Evolutionary conservation across 177 flowering plant species (phyloP).

Genomic region (Telopea speciosissima): DNA sequence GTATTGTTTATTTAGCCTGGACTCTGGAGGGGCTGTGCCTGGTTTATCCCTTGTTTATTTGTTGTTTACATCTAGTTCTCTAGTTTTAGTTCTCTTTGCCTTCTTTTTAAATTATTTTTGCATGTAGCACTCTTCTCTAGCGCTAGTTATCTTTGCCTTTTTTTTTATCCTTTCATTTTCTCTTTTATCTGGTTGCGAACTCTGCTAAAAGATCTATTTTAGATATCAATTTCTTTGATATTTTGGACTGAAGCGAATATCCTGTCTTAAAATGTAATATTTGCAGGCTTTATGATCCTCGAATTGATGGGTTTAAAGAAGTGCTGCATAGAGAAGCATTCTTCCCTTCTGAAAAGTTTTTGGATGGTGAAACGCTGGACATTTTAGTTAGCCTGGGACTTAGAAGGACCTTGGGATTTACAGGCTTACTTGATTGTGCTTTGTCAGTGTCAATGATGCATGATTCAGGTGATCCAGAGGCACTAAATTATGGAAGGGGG

Average conservation of each 20-base stretch:
- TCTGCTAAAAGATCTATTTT: background rate
- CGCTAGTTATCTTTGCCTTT: too few relatives aligned
- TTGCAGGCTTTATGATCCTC: slow-evolving; percentile 96
- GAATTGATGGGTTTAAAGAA: slow-evolving; percentile 54
- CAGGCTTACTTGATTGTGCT: slow-evolving; percentile 85
- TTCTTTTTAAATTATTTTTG: too few relatives aligned
- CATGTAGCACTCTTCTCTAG: too few relatives aligned
- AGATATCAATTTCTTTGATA: background rate
- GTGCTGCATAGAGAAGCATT: slow-evolving; percentile 57
- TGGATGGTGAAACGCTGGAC: slow-evolving; percentile 53
- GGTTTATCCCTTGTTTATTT: too few relatives aligned
- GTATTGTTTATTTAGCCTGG: too few relatives aligned
- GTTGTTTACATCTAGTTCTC: too few relatives aligned
- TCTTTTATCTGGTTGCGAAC: too few relatives aligned
- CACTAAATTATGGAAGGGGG: slow-evolving; percentile 42
- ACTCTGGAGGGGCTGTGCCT: too few relatives aligned
- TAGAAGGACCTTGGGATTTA: slow-evolving; percentile 44
- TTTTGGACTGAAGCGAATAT: background rate
- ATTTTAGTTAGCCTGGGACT: slow-evolving; percentile 64
- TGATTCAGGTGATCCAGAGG: slow-evolving; percentile 46
- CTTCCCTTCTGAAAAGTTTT: slow-evolving; percentile 76
- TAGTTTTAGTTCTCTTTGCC: too few relatives aligned
- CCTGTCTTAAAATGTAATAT: slow-evolving; percentile 4
- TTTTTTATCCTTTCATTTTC: too few relatives aligned
- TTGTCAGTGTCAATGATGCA: slow-evolving; percentile 65